Evolutionary conservation across 2,329 filamentous ascomycete species (phyloP), one percentile per base, ranked within the genome.

Genomic region (Epichloe festucae): DNA sequence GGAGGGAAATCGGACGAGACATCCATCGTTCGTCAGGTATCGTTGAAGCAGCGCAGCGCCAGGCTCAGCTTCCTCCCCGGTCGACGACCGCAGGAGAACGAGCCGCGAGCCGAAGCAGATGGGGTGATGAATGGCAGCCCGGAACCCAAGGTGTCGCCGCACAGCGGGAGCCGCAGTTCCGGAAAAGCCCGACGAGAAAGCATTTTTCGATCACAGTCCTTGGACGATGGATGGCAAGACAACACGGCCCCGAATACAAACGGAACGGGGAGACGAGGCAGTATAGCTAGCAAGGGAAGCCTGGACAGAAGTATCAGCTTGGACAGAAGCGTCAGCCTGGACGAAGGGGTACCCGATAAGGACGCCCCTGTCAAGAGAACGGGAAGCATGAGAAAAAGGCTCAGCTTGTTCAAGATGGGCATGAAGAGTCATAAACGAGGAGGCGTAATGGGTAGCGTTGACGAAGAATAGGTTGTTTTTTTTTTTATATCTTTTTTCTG

Each of bases 401-500:
- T 94, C 57, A 93, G 87, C 64, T 73, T 89, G 60, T 73, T 94
- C 61, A 87, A 85, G 64, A 74, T 89, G 48, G 83, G 85, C 34
- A 84, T 82, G 65, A 88, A 86, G 70, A 72, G 71, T 45, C 81
- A 77, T 62, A 83, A 80, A 64, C 70, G 66, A 47, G 73, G 66
- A 54, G 72, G 66, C 31, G 62, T 69, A 54, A 79, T 79, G 76
- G 71, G 71, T 50, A 75, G 75, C 56, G 63, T 81, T 55, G 72
- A 78, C 51, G 77, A 81, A 63, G 77, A 80, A 65, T 77, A 70
- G 23, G 5, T 31, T 23, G 0, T 6, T 7, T 23, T 45, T 10
- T 10, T 15, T 12, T 11, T 17, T 17, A 17, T 17, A 17, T 17
- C 17, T 17, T 2, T 17, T 17, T 17, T 17, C 1, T 12, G 14